Evolutionary conservation across 75 land plant species (phyloP), one percentile per base, ranked within the genome.

Genomic region (Selaginella tamariscina): DNA sequence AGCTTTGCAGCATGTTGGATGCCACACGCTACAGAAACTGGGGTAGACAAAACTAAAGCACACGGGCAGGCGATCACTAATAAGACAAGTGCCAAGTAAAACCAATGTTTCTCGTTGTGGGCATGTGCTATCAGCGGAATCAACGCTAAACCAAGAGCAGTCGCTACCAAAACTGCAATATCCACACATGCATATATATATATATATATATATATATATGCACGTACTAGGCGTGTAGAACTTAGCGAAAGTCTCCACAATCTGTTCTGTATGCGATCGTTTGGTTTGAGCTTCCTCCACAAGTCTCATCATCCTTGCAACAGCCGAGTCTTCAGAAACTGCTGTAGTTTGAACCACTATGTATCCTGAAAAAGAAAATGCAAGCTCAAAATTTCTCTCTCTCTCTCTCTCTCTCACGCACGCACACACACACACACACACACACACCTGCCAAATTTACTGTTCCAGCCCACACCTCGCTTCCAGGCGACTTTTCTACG

Each of bases 61-160:
- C 98, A 93, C 0, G 98, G 98, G 33, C 98, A 93, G 23, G 90
- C 95, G 66, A 88, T 82, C 0, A 93, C 96, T 1, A 93, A 82
- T 0, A 89, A 72, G 1, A 89, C 95, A 54, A 93, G 65, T 0
- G 96, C 83, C 27, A 93, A 69, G 63, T 83, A 83, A 29, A 85
- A 70, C 98, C 98, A 93, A 2, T 85, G 78, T 0, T 65, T 72
- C 0, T 54, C 66, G 32, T 89, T 65, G 27, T 74, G 86, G 44
- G 74, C 70, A 27, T 70, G 21, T 27, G 78, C n/a, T 27, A 78
- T 79, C 56, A 75, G 72, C 1, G 98, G 96, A 32, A 86, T 62
- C 23, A 75, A 67, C 1, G 86, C 91, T 8, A 89, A 32, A 1
- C 70, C 71, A 22, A 70, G 70, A 27, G 98, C 79, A 56, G 77